Base-by-base conservation (phyloP, 768 basidiomycete species). In the Suillus bovinus region DNA sequence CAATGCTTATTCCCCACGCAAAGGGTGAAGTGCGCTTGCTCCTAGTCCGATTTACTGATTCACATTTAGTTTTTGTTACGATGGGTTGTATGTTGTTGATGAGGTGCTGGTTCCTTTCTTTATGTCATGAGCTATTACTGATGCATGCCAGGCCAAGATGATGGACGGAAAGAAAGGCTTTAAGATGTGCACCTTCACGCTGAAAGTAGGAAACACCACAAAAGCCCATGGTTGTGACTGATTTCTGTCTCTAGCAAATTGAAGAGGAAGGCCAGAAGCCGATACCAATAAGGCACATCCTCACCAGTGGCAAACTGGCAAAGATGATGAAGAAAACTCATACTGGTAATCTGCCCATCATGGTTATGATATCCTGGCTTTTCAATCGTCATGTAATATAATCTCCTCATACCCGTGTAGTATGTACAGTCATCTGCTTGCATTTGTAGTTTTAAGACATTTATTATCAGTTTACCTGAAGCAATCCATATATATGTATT, bases 41-140 rank as follows among this genome's bases (percentile, higher is more conserved):
- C 20, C 22, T 52, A 4, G 5, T 33, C 33, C 20, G 2, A 24
- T 22, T 56, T n/a, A 41, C 14, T 50, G 24, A 36, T 2, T 3
- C 16, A 22, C 38, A 10, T 27, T 24, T 14, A 75, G 75, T 58
- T 75, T 66, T 54, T 68, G 74, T 52, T 75, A 75, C 46, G 74
- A 75, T 31, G 74, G 74, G 5, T 65, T 75, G 14, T 77, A 75
- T 44, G 27, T 69, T 5, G 74, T 75, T 1, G 66, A 68, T 13
- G 62, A 60, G 3, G 74, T 75, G 14, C 31, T 10, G 5, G 17
- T 38, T 41, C 1, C 29, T 58, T 59, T 10, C 4, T 63, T 41
- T 5, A 1, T 38, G 3, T 10, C 31, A 22, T 20, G n/a, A n/a
- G 11, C 9, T 24, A 49, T 64, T 62, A 67, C 29, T 70, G 41